Conservation (phyloP, 371 early-diverging fungal genomes). For the Blastocladiella emersonii region DNA sequence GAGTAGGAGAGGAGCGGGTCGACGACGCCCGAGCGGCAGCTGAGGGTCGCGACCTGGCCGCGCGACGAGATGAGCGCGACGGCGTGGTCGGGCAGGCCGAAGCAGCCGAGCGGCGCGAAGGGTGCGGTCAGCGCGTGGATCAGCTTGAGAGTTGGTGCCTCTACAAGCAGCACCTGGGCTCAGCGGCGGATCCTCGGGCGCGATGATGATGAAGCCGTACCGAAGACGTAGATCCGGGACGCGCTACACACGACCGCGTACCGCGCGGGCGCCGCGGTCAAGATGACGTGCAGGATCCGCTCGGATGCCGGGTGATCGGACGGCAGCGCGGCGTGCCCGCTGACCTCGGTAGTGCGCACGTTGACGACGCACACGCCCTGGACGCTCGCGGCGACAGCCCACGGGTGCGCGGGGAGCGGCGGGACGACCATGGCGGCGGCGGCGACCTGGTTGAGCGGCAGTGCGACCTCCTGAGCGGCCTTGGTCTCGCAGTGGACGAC, state of each 20-base stretch:
- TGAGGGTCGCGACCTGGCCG: slow-evolving; percentile 8
- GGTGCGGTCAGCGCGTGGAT: neutral
- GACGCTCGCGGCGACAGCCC: neutral
- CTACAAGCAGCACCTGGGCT: too few species aligned
- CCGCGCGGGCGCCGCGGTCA: neutral
- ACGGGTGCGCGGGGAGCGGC: too few species aligned
- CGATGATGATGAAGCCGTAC: neutral
- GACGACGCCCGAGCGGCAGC: slow-evolving; percentile 9
- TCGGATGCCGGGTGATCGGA: too few species aligned
- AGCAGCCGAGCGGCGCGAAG: slow-evolving; percentile 3
- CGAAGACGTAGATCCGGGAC: neutral
- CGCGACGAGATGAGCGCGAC: slow-evolving; percentile 4
- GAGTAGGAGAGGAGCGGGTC: neutral
- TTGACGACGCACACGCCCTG: neutral
- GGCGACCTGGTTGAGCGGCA: too few species aligned
- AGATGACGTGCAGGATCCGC: too few species aligned
- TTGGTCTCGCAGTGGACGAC: neutral
- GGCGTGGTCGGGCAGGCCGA: slow-evolving; percentile 1
- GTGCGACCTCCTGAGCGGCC: too few species aligned
- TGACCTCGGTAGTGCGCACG: neutral
- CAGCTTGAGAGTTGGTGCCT: too few species aligned
- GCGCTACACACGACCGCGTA: neutral
- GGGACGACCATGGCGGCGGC: too few species aligned
- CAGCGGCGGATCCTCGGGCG: too few species aligned
- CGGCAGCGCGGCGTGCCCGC: neutral